A percentile compares a stretch with the other conserved stretches of the same genome.
phyloP scores from a whole-genome alignment of 352 stramenopile species.

The Thraustotheca clavata region DNA sequence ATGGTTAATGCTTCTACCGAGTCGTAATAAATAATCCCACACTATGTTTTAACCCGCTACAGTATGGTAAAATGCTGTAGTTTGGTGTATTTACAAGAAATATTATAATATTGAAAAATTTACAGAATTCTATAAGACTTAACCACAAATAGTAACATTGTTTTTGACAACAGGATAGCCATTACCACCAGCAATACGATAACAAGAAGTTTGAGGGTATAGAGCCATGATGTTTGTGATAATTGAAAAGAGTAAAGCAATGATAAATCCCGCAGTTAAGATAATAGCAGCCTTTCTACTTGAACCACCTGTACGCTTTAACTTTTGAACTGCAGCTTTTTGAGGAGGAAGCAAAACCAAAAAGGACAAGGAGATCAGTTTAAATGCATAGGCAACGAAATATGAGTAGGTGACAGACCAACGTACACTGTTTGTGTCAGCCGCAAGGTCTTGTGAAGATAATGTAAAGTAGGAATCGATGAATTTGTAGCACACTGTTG shows the following conservation, averaged over 20 bases:
- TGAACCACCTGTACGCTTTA: constrained; percentile 24
- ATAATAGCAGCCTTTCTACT: neutral
- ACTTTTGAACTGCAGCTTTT: constrained; percentile 34
- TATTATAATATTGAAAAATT: neutral
- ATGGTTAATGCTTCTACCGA: neutral
- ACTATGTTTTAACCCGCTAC: neutral
- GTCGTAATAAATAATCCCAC: neutral
- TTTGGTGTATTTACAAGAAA: too few relatives aligned
- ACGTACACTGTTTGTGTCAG: constrained; percentile 26
- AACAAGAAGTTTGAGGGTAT: constrained; percentile 2
- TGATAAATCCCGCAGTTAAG: neutral
- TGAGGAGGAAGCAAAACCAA: constrained; percentile 32
- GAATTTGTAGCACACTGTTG: constrained; percentile 33
- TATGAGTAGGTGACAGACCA: constrained; percentile 35
- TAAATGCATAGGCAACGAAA: constrained; percentile 25
- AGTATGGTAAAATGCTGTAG: too few relatives aligned
- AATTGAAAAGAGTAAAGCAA: neutral
- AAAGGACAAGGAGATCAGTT: constrained; percentile 25
- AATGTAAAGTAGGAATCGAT: constrained; percentile 29
- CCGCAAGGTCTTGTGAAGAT: constrained; percentile 24
- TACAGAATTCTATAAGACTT: neutral
- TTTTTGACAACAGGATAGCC: neutral
- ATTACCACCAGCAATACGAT: constrained; percentile 17
- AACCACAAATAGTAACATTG: neutral
- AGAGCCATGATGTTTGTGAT: constrained; percentile 8